Percentiles rank a stretch among this genome's conserved stretches.
These are phyloP conservation scores for Fusarium virguliforme DNA, from an alignment of 2,329 filamentous ascomycete species.

Conservation along the genomic window DNA sequence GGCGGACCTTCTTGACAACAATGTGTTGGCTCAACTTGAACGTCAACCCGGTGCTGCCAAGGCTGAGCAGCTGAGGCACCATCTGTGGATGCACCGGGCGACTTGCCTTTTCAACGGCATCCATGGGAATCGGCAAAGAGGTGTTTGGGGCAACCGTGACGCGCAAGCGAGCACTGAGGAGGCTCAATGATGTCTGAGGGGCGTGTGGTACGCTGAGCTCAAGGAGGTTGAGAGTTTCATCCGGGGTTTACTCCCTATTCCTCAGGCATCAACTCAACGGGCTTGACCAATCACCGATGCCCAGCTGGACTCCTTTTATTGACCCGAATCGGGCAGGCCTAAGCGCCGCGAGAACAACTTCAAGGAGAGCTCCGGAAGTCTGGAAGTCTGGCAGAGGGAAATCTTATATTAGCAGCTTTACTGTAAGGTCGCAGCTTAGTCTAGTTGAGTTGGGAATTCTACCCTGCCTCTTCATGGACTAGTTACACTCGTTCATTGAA, in stretches of 20 bases:
- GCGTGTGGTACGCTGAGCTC: background rate
- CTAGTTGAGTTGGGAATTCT: too few species aligned
- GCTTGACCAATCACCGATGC: too few species aligned
- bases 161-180: background rate
- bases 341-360: too few species aligned
- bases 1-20: conserved; percentile 31
- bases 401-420: too few species aligned
- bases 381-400: too few species aligned
- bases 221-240: background rate
- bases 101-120: conserved; percentile 1
- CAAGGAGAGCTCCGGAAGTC: too few species aligned
- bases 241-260: background rate
- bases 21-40: conserved; percentile 28
- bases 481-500: too few species aligned
- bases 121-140: conserved; percentile 10
- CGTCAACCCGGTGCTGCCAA: conserved; percentile 31
- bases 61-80: conserved; percentile 19
- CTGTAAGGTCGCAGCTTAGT: too few species aligned
- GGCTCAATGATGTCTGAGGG: background rate
- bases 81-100: conserved; percentile 1
- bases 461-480: too few species aligned
- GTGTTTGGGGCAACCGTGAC: conserved; percentile 8
- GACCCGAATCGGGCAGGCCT: too few species aligned
- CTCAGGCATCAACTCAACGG: background rate
- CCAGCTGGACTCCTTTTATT: too few species aligned